These are phyloP conservation scores for Pilatotrama ljubarskyi DNA, from an alignment of 768 basidiomycete genomes.

Conservation along the genomic window DNA sequence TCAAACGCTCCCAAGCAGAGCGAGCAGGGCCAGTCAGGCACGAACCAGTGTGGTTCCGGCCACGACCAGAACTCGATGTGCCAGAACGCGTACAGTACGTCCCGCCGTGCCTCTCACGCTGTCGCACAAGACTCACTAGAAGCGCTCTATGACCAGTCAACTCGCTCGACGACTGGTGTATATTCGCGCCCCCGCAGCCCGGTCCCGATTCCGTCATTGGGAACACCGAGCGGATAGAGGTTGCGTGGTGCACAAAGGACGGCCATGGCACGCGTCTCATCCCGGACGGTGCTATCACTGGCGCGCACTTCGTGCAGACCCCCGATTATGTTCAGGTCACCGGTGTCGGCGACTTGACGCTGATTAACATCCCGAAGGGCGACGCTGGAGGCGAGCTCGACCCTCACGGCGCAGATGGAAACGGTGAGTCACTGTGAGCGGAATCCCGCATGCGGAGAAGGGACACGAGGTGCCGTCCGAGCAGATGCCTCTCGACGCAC, in stretches of 20 bases:
- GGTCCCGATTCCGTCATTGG: conserved; percentile 55
- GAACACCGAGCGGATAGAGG: conserved; percentile 57
- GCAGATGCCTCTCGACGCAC: background rate
- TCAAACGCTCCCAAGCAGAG: conserved; percentile 47
- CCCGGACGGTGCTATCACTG: conserved; percentile 67
- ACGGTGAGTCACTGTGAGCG: conserved; percentile 37
- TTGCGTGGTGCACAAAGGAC: conserved; percentile 55
- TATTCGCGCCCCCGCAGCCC: conserved; percentile 52
- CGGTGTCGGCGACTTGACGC: conserved; percentile 65
- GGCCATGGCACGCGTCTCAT: conserved; percentile 67
- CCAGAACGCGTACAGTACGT: conserved; percentile 64
- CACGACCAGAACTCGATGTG: conserved; percentile 59
- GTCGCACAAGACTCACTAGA: background rate
- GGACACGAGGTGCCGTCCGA: background rate
- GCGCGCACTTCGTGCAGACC: conserved; percentile 69
- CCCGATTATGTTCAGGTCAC: conserved; percentile 76
- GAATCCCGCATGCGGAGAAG: background rate
- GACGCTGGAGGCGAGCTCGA: conserved; percentile 69
- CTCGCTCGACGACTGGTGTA: conserved; percentile 57
- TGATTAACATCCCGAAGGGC: conserved; percentile 59
- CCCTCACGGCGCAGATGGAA: conserved; percentile 64
- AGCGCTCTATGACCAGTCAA: conserved; percentile 43
- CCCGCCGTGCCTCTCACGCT: background rate
- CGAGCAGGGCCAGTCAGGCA: conserved; percentile 61
- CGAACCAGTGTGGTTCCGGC: conserved; percentile 62